Evolutionary conservation across 495 filamentous ascomycete species (phyloP).

Genomic region (Penicillium canescens): DNA sequence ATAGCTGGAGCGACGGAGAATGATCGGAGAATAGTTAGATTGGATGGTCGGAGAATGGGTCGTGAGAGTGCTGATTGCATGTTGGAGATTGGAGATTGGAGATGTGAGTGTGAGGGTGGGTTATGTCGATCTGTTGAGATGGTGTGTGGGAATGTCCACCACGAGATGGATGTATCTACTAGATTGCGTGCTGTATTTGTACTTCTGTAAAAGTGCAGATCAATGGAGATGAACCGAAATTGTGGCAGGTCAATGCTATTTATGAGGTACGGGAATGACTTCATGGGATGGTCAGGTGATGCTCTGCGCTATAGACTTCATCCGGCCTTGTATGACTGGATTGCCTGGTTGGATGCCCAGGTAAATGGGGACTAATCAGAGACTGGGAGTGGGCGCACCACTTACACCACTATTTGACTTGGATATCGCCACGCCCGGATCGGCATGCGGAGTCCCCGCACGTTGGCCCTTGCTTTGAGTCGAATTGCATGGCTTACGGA

Average conservation of each 20-base stretch:
- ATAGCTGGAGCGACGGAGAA: conserved; percentile 58
- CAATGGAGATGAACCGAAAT: neutral
- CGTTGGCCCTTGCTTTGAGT: too few species aligned
- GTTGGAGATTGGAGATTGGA: neutral
- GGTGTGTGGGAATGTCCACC: neutral
- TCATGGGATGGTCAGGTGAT: conserved; percentile 1
- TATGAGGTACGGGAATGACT: neutral
- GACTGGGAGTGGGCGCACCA: too few species aligned
- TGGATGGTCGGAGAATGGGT: conserved; percentile 46
- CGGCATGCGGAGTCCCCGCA: too few species aligned
- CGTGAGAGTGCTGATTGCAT: conserved; percentile 45
- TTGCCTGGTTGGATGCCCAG: neutral
- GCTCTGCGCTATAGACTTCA: too few species aligned
- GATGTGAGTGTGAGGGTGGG: neutral
- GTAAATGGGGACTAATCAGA: too few species aligned
- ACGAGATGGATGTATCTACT: too few species aligned
- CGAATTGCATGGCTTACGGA: too few species aligned
- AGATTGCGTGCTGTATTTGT: neutral
- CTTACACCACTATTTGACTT: too few species aligned
- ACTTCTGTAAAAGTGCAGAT: neutral
- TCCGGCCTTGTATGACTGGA: neutral
- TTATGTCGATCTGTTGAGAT: conserved; percentile 6
- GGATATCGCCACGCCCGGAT: too few species aligned
- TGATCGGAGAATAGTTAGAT: conserved; percentile 41
- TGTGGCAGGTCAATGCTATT: neutral